A percentile compares a stretch with the other conserved stretches of the same genome.
These are phyloP conservation scores for Colletotrichum phormii DNA, from an alignment of 2,329 filamentous ascomycete genomes.

Conservation along the genomic window DNA sequence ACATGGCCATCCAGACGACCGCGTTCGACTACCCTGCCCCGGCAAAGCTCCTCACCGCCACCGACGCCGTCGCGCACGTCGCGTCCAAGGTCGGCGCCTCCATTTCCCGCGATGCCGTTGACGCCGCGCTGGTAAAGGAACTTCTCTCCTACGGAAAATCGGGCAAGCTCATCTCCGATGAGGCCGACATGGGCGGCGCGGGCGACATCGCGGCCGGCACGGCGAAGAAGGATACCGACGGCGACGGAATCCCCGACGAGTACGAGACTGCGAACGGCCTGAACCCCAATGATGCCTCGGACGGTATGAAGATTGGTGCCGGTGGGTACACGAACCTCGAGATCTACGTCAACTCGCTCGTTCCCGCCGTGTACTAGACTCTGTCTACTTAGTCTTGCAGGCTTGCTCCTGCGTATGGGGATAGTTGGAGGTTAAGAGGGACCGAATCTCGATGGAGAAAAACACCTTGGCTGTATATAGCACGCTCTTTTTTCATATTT, in stretches of 20 bases:
- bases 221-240: slow-evolving; percentile 56
- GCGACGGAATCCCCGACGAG: slow-evolving; percentile 62
- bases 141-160: slow-evolving; percentile 57
- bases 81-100: slow-evolving; percentile 55
- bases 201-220: slow-evolving; percentile 52
- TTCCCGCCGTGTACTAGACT: slow-evolving; percentile 52
- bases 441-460: background rate
- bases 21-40: slow-evolving; percentile 58
- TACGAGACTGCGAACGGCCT: slow-evolving; percentile 58
- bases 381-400: slow-evolving; percentile 50
- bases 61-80: slow-evolving; percentile 54
- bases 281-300: slow-evolving; percentile 50
- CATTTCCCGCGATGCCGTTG: slow-evolving; percentile 56
- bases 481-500: background rate
- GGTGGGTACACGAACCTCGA: slow-evolving; percentile 61
- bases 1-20: slow-evolving; percentile 54
- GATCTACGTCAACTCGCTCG: slow-evolving; percentile 62
- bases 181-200: slow-evolving; percentile 55
- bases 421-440: background rate
- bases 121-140: slow-evolving; percentile 54
- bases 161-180: slow-evolving; percentile 58
- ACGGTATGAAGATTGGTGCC: slow-evolving; percentile 54
- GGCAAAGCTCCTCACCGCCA: slow-evolving; percentile 50
- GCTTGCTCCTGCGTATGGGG: background rate
- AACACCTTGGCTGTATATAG: slow-evolving; percentile 15